Evolutionary conservation across 306 rosid genomes (phyloP).

Genomic region (Fragaria ananassa): DNA sequence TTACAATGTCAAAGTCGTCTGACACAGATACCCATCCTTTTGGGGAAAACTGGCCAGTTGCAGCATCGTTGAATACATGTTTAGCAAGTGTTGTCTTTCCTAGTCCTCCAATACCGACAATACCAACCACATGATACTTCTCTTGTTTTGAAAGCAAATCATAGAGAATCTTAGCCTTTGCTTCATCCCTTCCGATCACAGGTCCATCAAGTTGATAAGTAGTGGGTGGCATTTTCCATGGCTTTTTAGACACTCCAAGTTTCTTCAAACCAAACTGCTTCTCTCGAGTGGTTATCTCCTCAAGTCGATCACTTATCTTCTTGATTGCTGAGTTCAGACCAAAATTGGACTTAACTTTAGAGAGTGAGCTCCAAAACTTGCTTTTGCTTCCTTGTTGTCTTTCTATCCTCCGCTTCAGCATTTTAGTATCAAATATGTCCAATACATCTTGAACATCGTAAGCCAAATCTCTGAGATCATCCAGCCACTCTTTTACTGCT

Average conservation of each 20-base stretch:
- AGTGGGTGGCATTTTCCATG: neutral
- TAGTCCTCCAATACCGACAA: neutral
- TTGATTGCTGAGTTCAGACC: neutral
- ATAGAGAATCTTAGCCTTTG: neutral
- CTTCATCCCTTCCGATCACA: slow-evolving; percentile 8
- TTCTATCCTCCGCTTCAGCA: neutral
- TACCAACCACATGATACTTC: neutral
- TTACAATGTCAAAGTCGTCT: neutral
- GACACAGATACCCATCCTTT: neutral
- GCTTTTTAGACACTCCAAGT: neutral
- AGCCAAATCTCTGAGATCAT: neutral
- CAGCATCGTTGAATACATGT: neutral
- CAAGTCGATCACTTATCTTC: neutral
- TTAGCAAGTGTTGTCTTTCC: neutral
- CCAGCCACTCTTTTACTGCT: neutral
- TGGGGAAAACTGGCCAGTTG: neutral
- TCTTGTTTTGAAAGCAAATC: neutral
- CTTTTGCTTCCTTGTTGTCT: neutral
- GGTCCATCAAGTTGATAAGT: neutral
- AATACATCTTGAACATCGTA: neutral
- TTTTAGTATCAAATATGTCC: neutral
- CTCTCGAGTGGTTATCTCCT: neutral
- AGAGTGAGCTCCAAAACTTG: neutral
- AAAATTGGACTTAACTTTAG: neutral
- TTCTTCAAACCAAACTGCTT: neutral